Evolutionary conservation across 2,329 filamentous ascomycete species (phyloP).

Genomic region (Pseudophaeomoniella oleicola): DNA sequence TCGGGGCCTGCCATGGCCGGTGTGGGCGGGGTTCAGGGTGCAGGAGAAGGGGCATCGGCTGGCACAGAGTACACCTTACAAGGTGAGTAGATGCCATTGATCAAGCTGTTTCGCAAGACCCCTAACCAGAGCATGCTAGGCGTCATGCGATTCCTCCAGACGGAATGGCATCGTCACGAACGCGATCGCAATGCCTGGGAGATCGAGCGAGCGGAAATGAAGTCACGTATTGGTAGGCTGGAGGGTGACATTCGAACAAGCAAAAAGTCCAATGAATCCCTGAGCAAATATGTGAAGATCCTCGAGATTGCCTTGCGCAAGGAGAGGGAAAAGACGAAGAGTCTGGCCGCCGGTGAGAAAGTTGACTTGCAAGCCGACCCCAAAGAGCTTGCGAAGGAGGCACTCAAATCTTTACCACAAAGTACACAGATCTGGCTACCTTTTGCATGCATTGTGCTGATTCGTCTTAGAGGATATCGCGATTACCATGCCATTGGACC

Average conservation of each 20-base stretch:
- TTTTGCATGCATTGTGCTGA: constrained; percentile 23
- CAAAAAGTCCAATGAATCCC: constrained; percentile 74
- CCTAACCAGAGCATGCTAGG: too few relatives aligned
- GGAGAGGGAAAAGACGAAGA: constrained; percentile 57
- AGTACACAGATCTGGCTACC: constrained; percentile 14
- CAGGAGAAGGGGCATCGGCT: constrained; percentile 26
- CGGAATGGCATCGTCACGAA: constrained; percentile 97
- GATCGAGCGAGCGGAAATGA: constrained; percentile 98
- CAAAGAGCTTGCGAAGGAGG: constrained; percentile 31
- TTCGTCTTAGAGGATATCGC: constrained; percentile 40
- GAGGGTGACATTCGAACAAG: constrained; percentile 80
- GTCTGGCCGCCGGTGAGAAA: constrained; percentile 34
- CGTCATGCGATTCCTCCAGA: constrained; percentile 98
- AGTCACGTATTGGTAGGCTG: constrained; percentile 84
- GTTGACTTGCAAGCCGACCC: constrained; percentile 31
- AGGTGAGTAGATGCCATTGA: too few relatives aligned
- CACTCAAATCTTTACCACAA: constrained; percentile 22
- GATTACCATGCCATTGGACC: constrained; percentile 18
- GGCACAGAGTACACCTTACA: constrained; percentile 61
- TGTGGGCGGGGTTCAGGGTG: constrained; percentile 35
- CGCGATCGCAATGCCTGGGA: constrained; percentile 97
- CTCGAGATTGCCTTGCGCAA: constrained; percentile 78
- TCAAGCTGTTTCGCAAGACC: too few relatives aligned
- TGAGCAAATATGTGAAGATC: constrained; percentile 81
- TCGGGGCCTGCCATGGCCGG: constrained; percentile 47